Percentiles rank a stretch among this genome's conserved stretches.
Evolutionary conservation across 306 rosid species (phyloP).

Genomic region (Dalbergia cultrata): DNA sequence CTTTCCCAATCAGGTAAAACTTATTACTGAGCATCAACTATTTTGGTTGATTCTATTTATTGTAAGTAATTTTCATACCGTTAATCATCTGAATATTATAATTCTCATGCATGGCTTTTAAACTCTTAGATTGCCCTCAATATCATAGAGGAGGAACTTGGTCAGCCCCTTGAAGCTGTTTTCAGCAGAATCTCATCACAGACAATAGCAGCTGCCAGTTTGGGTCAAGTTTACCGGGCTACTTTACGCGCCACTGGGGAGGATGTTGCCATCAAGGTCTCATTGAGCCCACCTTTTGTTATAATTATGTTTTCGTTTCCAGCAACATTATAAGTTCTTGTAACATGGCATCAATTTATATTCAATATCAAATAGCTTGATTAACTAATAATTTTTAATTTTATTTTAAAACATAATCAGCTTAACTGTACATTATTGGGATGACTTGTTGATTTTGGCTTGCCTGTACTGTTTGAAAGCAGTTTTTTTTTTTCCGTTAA

Average conservation of each 20-base stretch:
- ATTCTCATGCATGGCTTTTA: slow-evolving; percentile 44
- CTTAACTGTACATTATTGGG: not conserved
- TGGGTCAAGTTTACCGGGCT: slow-evolving; percentile 99
- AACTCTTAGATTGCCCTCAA: slow-evolving; percentile 76
- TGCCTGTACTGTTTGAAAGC: slow-evolving; percentile 24
- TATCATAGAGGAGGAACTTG: slow-evolving; percentile 95
- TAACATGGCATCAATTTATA: slow-evolving; percentile 15
- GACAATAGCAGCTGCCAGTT: slow-evolving; percentile 99
- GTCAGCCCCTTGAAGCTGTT: slow-evolving; percentile 93
- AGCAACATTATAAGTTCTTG: slow-evolving; percentile 27
- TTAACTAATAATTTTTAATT: slow-evolving; percentile 14
- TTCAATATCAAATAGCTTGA: slow-evolving; percentile 19
- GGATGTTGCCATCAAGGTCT: slow-evolving; percentile 97
- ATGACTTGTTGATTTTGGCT: slow-evolving; percentile 15
- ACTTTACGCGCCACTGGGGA: slow-evolving; percentile 89
- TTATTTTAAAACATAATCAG: not conserved
- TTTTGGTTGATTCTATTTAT: slow-evolving; percentile 28
- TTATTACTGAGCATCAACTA: slow-evolving; percentile 18
- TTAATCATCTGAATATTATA: slow-evolving; percentile 19
- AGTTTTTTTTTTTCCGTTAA: not conserved
- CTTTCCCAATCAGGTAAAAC: slow-evolving; percentile 87
- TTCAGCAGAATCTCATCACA: slow-evolving; percentile 87
- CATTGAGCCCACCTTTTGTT: slow-evolving; percentile 43
- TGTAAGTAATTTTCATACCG: slow-evolving; percentile 1
- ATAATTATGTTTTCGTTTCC: slow-evolving; percentile 6